phyloP scores from a whole-genome alignment of 2,329 filamentous ascomycete genomes.

The Diplodia sapinea region DNA sequence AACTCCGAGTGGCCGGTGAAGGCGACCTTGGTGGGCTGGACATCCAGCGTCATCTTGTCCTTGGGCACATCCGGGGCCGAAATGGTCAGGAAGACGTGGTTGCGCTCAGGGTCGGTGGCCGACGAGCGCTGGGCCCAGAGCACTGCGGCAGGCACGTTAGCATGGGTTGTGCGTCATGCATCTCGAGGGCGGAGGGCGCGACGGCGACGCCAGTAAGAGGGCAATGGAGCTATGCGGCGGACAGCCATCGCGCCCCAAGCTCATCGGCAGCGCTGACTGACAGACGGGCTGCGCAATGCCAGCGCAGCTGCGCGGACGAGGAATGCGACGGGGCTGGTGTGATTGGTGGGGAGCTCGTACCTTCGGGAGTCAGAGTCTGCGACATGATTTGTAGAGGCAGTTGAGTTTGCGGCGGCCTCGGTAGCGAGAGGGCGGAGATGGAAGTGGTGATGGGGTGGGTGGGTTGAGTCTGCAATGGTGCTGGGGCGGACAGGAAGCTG shows the following conservation, averaged over 20 bases:
- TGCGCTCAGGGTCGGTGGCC: slow-evolving; percentile 77
- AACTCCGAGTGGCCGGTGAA: slow-evolving; percentile 84
- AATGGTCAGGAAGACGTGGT: slow-evolving; percentile 94
- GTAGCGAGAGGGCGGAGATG: not conserved
- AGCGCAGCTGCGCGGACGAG: not conserved
- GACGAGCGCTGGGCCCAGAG: slow-evolving; percentile 98
- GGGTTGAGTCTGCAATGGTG: slow-evolving; percentile 16
- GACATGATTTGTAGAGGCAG: slow-evolving; percentile 33
- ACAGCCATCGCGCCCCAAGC: not conserved
- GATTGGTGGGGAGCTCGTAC: slow-evolving; percentile 43
- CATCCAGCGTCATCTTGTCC: slow-evolving; percentile 77
- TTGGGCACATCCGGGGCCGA: slow-evolving; percentile 82
- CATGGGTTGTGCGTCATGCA: slow-evolving; percentile 4
- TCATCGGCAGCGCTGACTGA: not conserved
- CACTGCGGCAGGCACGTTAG: slow-evolving; percentile 57
- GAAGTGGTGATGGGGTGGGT: slow-evolving; percentile 25
- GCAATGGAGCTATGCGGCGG: slow-evolving; percentile 59
- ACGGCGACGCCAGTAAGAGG: slow-evolving; percentile 76
- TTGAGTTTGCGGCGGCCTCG: slow-evolving; percentile 9
- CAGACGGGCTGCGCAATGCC: not conserved
- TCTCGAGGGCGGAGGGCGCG: slow-evolving; percentile 81
- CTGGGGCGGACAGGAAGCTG: slow-evolving; percentile 18
- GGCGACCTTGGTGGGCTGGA: slow-evolving; percentile 75
- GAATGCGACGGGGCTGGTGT: slow-evolving; percentile 17
- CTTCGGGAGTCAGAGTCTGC: slow-evolving; percentile 46